Evolutionary conservation across 2,329 filamentous ascomycete species (phyloP).

Genomic region (Fusarium marasasianum): DNA sequence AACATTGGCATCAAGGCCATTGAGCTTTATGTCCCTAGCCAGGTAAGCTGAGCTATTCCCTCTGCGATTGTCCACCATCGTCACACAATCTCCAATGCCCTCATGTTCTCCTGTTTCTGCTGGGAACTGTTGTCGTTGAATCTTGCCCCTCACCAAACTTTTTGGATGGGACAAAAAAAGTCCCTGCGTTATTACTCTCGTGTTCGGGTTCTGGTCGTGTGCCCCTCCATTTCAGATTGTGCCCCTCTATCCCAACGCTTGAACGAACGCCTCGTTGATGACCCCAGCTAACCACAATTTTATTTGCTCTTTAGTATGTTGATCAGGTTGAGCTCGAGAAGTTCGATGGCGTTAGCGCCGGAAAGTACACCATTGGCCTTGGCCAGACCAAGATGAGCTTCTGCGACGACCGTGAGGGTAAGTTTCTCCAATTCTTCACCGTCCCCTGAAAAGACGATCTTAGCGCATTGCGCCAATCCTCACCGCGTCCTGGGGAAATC

Average conservation of each 20-base stretch:
- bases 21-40: conserved; percentile 87
- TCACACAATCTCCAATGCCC: conserved; percentile 5
- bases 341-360: conserved; percentile 82
- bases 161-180: conserved; percentile 29
- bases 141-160: conserved; percentile 36
- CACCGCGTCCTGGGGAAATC: neutral
- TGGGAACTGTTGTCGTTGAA: conserved; percentile 23
- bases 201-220: conserved; percentile 37
- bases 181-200: conserved; percentile 32
- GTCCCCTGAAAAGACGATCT: conserved; percentile 11
- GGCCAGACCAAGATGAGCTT: conserved; percentile 94
- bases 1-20: conserved; percentile 95
- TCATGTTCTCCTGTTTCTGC: conserved; percentile 10
- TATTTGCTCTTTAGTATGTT: conserved; percentile 70
- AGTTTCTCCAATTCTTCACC: conserved; percentile 26
- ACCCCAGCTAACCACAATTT: conserved; percentile 42
- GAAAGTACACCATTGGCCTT: conserved; percentile 91
- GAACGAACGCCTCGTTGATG: conserved; percentile 21
- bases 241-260: conserved; percentile 36
- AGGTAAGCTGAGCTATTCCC: conserved; percentile 65
- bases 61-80: conserved; percentile 10
- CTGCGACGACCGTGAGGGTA: conserved; percentile 89
- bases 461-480: conserved; percentile 16
- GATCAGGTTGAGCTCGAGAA: conserved; percentile 85
- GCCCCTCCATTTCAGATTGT: conserved; percentile 38